Percentiles rank a stretch among this genome's conserved stretches.
Conservation (phyloP, 257 asterid genomes). For the Solanum verrucosum region DNA sequence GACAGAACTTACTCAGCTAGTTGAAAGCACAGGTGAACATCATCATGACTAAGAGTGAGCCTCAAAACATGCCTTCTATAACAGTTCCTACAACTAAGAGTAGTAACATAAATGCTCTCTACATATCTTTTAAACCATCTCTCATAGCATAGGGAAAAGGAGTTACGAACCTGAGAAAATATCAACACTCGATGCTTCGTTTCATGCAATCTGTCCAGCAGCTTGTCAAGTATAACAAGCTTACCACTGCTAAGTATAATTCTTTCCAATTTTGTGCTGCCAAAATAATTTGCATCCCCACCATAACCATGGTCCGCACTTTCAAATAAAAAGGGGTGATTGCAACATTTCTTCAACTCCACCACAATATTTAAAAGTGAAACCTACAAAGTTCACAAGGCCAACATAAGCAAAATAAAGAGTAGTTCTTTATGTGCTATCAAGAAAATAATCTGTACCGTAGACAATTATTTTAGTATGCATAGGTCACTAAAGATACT, state of each 20-base stretch:
- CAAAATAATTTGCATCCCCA: slow-evolving; percentile 73
- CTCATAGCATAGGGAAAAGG: neutral
- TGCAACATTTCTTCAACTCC: slow-evolving; percentile 99
- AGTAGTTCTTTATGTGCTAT: neutral
- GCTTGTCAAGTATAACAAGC: slow-evolving; percentile 89
- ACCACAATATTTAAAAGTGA: slow-evolving; percentile 98
- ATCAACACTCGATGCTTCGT: slow-evolving; percentile 92
- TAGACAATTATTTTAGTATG: neutral
- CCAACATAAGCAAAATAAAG: neutral
- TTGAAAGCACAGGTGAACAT: neutral
- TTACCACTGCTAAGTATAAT: slow-evolving; percentile 93
- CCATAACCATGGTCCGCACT: slow-evolving; percentile 99
- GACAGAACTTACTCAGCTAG: neutral
- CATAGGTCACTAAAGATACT: neutral
- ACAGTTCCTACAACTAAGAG: neutral
- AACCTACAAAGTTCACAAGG: slow-evolving; percentile 47
- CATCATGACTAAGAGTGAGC: neutral
- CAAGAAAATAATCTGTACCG: neutral
- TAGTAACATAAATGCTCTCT: neutral
- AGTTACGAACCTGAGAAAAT: slow-evolving; percentile 84
- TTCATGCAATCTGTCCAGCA: slow-evolving; percentile 77
- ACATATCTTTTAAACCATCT: neutral
- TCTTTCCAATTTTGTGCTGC: slow-evolving; percentile 84
- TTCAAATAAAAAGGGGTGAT: slow-evolving; percentile 95
- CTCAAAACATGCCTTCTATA: neutral